Base-by-base conservation (phyloP, 1,284 basidiomycete genomes). In the Xerocomus nothofagi region DNA sequence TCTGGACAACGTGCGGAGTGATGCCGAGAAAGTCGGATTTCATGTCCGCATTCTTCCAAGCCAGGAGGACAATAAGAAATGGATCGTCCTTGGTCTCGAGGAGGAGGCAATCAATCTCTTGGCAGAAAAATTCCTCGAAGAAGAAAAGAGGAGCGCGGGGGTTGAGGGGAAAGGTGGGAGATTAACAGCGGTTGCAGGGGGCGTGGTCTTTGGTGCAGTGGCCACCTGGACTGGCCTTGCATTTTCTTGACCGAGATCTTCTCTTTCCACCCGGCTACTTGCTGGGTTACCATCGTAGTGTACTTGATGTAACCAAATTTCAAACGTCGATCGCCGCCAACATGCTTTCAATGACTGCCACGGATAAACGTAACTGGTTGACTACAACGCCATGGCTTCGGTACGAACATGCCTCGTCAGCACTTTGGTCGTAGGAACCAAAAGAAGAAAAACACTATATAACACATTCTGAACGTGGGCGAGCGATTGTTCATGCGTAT, bases 61-160 rank as follows among this genome's bases (percentile, higher is more conserved):
- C 31, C 55, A 45, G 18, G 68, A 70, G 15, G 64, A 69, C n/a
- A 54, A 56, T 8, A 68, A 56, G 14, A 65, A 73, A 36, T 76
- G 74, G 39, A 62, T 82, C 27, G 63, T 83, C 33, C 68, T 84
- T 31, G 81, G 80, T 24, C 70, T 67, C n/a, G 73, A 81, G 31
- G 63, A 71, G 17, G 39, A 73, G 69, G 56, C 71, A 58, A 59
- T 72, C 47, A 40, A 71, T 71, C 47, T 68, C 56, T 44, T 70
- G 58, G 31, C 51, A 3, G 29, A 51, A 30, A 67, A 56, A 38
- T 63, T 67, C 32, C 71, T 68, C 39, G 65, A 79, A 43, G 71
- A 72, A 42, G 57, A 62, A 50, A 51, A 52, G 36, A 66, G 57
- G 54, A 41, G 46, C 11, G 40, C 20, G 27, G 58, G 53, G 45